phyloP scores from a whole-genome alignment of 129 eudicot species.

The Flaveria trinervia region DNA sequence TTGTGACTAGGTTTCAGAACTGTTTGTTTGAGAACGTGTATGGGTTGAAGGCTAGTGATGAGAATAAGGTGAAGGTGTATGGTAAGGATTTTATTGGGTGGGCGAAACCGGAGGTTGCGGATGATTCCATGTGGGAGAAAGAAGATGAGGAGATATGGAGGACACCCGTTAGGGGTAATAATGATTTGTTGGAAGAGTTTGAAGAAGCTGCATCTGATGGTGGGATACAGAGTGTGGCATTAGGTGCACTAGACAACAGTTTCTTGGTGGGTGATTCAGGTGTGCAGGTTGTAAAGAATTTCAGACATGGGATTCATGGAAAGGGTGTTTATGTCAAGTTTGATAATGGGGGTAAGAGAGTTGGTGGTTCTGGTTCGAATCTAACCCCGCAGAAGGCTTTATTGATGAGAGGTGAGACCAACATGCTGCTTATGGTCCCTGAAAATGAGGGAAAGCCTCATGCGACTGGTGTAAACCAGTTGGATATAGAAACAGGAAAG shows the following conservation, averaged over 20 bases:
- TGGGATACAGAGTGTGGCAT: slow-evolving; percentile 83
- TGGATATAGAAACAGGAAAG: slow-evolving; percentile 94
- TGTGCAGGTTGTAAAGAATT: slow-evolving; percentile 94
- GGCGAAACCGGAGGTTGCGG: slow-evolving; percentile 43
- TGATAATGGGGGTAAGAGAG: slow-evolving; percentile 46
- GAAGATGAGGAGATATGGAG: slow-evolving; percentile 68
- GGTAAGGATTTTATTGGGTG: slow-evolving; percentile 67
- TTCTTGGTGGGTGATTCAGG: slow-evolving; percentile 71
- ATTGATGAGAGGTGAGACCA: slow-evolving; percentile 90
- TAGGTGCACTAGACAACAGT: slow-evolving; percentile 94
- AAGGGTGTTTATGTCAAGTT: slow-evolving; percentile 89
- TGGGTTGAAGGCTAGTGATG: slow-evolving; percentile 69
- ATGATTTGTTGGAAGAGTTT: slow-evolving; percentile 75
- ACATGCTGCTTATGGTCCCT: slow-evolving; percentile 92
- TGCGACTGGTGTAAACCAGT: slow-evolving; percentile 69
- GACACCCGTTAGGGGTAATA: slow-evolving; percentile 44
- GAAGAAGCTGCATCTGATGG: slow-evolving; percentile 81
- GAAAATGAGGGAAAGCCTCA: slow-evolving; percentile 66
- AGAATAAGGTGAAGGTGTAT: slow-evolving; percentile 55
- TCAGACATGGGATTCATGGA: slow-evolving; percentile 94
- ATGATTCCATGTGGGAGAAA: slow-evolving; percentile 89
- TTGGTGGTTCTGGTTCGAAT: slow-evolving; percentile 18
- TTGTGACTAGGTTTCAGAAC: slow-evolving; percentile 62
- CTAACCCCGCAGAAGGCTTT: slow-evolving; percentile 81
- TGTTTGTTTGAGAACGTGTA: slow-evolving; percentile 91